Evolutionary conservation across 129 eudicot species (phyloP), one percentile per base, ranked within the genome.

Genomic region (Artemisia argyi): DNA sequence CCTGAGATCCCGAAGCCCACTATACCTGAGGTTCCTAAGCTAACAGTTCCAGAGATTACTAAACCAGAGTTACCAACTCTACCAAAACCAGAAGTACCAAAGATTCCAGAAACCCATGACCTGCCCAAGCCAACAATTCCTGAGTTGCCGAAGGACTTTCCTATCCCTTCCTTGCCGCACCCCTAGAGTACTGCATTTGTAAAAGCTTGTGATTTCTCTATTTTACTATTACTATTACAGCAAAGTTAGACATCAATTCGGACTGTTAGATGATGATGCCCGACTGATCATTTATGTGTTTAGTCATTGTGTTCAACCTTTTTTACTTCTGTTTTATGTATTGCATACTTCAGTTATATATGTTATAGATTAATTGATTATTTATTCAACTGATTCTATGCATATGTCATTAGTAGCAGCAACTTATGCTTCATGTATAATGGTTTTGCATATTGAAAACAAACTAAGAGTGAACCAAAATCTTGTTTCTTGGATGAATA

Each of bases 71-170:
- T n/a, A n/a, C n/a, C n/a, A n/a, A 32, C 11, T 10, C 6, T 74
- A 0, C 68, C 80, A 0, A 80, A 74, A 49, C 80, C 80, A 52
- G 57, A 52, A 52, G 19, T 52, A 52, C 57, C 46, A 39, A 39
- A 39, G 42, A 5, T 6, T 35, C 42, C 42, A 5, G 42, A 35
- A 35, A 35, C 8, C 8, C 42, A 35, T 35, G 42, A 35, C 8
- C 42, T 35, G 8, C 42, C 42, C 1, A 35, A 35, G 46, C 46
- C 46, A 39, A 39, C 9, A 39, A 5, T 39, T 28, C 32, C 32
- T 28, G 32, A 30, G 56, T 24, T 63, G 52, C 67, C 77, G 49
- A 78, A 79, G 75, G 75, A 73, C 79, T 58, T 73, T 8, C 79
- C 79, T 39, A 24, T n/a, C 28, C 80, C 72, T 52, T 62, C 73